Base-by-base conservation (phyloP, 129 eudicot species). In the Flaveria bidentis region DNA sequence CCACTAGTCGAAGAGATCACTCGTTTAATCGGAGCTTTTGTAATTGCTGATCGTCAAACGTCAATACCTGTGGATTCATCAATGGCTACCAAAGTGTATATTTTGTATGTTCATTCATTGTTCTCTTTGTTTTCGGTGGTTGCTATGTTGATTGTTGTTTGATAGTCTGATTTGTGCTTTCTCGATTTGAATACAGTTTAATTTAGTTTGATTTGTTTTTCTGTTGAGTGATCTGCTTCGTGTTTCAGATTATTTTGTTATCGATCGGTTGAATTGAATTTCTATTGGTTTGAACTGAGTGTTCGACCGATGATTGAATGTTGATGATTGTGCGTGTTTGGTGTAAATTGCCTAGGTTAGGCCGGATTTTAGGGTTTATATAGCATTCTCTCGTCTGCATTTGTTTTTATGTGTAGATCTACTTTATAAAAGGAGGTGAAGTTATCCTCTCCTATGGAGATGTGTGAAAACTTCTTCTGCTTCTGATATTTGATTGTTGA, bases 71-170 rank as follows among this genome's bases (percentile, higher is more conserved):
- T 73, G 56, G 60, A 78, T 76, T 53, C 74, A 72, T 79, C 73
- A 76, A 88, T 89, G 94, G 94, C 83, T 23, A 75, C 89, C 76
- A 89, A 89, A 77, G 87, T 87, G 4, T 89, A 89, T 76, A 84
- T 89, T 55, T 91, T 89, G 94, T 89, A 74, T 63, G 94, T 71
- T 69, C 30, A 1, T 11, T 39, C 42, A 47, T 44, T 57, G 44
- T 39, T 28, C 45, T 68, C 50, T 75, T 50, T 53, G 17, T 53
- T 52, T 15, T 66, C 9, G 45, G 26, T 53, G 0, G 25, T 41
- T 52, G 16, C 8, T 60, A 16, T 1, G 16, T 18, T 30, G 64
- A 30, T 63, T 9, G 3, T 52, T 26, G 23, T 71, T 30, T 63
- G 41, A 45, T 47, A 15, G 11, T 20, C 5, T 51, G 72, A 13